A percentile compares a stretch with the other conserved stretches of the same genome.
phyloP scores from a whole-genome alignment of 306 rosid species.

The Medicago arabica region DNA sequence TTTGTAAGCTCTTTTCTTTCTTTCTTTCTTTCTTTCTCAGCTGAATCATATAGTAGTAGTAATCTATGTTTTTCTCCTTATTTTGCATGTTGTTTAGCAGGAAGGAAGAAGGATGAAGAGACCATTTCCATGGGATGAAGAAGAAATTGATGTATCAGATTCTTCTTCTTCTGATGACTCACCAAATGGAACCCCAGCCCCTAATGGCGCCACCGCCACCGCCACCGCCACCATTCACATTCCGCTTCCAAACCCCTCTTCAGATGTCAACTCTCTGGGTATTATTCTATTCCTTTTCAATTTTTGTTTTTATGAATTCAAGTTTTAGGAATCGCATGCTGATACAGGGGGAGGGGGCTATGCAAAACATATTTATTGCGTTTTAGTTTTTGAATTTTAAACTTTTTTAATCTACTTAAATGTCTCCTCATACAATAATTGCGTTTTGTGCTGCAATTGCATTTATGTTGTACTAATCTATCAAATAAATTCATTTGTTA shows the following conservation, averaged over 20 bases:
- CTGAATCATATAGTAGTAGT: neutral
- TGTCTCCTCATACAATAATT: neutral
- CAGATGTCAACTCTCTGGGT: constrained; percentile 58
- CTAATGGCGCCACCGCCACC: no score
- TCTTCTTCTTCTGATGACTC: neutral
- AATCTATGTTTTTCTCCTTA: neutral
- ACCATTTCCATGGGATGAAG: constrained; percentile 59
- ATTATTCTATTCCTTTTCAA: neutral
- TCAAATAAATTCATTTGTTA: neutral
- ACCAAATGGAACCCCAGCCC: neutral
- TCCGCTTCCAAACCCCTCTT: constrained; percentile 18
- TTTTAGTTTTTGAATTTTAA: no score
- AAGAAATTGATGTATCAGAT: neutral
- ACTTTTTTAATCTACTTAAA: no score
- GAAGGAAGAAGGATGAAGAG: constrained; percentile 57
- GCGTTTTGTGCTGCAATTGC: neutral
- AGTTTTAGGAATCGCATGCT: no score
- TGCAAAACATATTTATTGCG: no score
- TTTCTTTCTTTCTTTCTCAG: neutral
- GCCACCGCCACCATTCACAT: neutral
- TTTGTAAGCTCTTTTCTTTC: neutral
- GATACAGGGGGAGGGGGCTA: no score
- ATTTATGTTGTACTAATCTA: neutral
- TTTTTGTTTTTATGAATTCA: no score
- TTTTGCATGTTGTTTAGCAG: neutral